Base-by-base conservation (phyloP, 768 basidiomycete genomes). In the Leucocoprinus sp. region DNA sequence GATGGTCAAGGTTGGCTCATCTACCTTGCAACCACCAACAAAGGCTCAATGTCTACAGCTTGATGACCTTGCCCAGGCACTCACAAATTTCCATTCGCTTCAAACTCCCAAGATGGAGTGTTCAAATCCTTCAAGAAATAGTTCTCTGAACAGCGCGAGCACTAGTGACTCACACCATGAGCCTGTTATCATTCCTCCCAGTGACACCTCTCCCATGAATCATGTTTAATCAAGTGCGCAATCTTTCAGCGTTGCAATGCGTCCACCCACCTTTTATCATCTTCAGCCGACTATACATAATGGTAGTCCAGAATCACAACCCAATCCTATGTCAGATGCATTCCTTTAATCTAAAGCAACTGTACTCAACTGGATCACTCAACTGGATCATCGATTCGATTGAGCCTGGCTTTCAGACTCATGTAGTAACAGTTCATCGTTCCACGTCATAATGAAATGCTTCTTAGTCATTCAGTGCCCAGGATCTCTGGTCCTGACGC, bases 1-100 rank as follows among this genome's bases (percentile, higher is more conserved):
- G 24, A 88, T 89, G 86, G 59, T 58, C 59, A 86, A 85, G 72
- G 86, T 83, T 50, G 28, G 63, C 19, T 8, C 17, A 37, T 39
- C 34, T 34, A 34, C n/a, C 47, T 31, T 48, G 51, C 34, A 24
- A 27, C 29, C 41, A 39, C 23, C 23, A 24, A 36, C 40, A 42
- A 31, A n/a, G 43, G 45, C 21, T 34, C 44, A 24, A 28, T 46
- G 46, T 23, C 22, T 21, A 31, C 52, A 83, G 82, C 64, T 84
- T 22, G 79, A 76, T 52, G 72, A 78, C 17, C 66, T 84, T 3
- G 74, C 74, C 2, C 65, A 64, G 50, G 67, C 71, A 1, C 61
- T 76, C 18, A 68, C 69, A 11, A 65, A 71, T 41, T 76, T 78
- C 51, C 74, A 76, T 52, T 64, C 69, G 6, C 62, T 75, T 28